Conservation (phyloP, 2,329 filamentous ascomycete species). For the Exophiala bonariae region DNA sequence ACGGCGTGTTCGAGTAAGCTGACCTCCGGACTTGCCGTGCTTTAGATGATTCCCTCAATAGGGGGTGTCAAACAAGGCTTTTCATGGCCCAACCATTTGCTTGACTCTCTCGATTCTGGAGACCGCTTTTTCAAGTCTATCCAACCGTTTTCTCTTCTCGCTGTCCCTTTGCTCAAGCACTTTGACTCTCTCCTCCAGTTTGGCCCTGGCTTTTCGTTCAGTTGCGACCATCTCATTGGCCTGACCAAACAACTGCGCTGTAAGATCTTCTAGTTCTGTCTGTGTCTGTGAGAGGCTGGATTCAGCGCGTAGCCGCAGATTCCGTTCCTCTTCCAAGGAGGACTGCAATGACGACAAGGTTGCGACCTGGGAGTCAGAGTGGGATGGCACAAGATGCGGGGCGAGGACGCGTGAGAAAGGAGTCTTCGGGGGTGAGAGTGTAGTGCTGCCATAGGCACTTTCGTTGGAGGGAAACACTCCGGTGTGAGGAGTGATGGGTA, state of each 20-base stretch:
- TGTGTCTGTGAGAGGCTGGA: conserved; percentile 54
- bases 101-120: conserved; percentile 57
- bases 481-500: conserved; percentile 41
- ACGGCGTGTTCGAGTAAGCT: no score
- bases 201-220: conserved; percentile 60
- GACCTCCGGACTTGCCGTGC: no score
- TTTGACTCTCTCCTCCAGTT: conserved; percentile 48
- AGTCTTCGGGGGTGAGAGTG: conserved; percentile 26
- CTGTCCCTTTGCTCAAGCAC: conserved; percentile 46
- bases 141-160: conserved; percentile 54
- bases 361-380: conserved; percentile 20
- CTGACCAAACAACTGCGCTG: conserved; percentile 60
- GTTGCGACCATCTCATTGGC: conserved; percentile 67
- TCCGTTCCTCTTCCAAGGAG: conserved; percentile 55
- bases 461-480: conserved; percentile 33
- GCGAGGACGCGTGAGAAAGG: conserved; percentile 27
- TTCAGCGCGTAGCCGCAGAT: conserved; percentile 58
- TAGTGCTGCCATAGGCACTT: conserved; percentile 11
- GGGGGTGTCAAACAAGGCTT: no score
- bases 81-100: conserved; percentile 47
- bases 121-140: conserved; percentile 57
- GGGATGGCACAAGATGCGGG: conserved; percentile 14
- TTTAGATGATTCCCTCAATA: no score
- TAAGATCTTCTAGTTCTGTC: conserved; percentile 62
- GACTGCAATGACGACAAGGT: conserved; percentile 50